phyloP scores from a whole-genome alignment of 1,284 basidiomycete species.

The Hemileia vastatrix region DNA sequence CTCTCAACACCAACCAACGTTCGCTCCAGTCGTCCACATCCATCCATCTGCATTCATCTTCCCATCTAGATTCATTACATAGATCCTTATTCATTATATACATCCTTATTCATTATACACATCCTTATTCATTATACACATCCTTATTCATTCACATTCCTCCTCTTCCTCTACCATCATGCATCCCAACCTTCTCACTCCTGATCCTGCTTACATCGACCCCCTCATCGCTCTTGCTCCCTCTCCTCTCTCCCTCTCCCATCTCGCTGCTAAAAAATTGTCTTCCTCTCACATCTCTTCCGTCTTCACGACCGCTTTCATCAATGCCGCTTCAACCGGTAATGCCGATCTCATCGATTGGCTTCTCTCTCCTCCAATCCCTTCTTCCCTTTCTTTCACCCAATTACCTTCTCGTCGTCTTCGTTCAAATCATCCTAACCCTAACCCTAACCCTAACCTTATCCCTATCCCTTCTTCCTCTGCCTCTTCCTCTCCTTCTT shows the following conservation, averaged over 20 bases:
- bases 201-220: conserved; percentile 17
- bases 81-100: too few species aligned
- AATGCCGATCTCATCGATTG: conserved; percentile 22
- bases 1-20: too few species aligned
- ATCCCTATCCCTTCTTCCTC: too few species aligned
- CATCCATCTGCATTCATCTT: too few species aligned
- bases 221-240: conserved; percentile 20
- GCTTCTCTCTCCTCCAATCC: neutral
- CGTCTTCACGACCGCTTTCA: conserved; percentile 12
- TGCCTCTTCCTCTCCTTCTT: neutral
- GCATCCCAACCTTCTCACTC: neutral
- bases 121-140: too few species aligned
- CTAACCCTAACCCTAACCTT: too few species aligned
- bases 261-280: neutral
- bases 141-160: neutral
- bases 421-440: too few species aligned
- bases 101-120: too few species aligned
- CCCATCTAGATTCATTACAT: too few species aligned
- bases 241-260: conserved; percentile 6
- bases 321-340: conserved; percentile 11
- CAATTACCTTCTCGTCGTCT: too few species aligned
- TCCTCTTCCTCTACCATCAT: neutral
- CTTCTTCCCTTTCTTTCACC: neutral
- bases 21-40: too few species aligned
- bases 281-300: neutral